Percentiles rank a stretch among this genome's conserved stretches.
Evolutionary conservation across 192 early-diverging fungal species (phyloP).

Genomic region (Chytriomyces sp.): DNA sequence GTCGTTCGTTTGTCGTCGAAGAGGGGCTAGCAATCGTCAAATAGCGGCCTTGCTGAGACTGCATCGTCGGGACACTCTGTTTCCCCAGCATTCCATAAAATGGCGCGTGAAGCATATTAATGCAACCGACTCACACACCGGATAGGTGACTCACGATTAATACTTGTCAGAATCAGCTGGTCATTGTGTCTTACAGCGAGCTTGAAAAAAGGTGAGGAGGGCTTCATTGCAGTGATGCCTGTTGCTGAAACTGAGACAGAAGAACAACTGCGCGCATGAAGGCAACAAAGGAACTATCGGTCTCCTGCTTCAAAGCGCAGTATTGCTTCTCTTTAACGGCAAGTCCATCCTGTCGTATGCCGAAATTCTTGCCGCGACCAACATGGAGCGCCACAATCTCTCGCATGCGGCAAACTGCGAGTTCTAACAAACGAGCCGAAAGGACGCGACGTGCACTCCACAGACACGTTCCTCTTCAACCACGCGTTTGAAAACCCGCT

Average conservation of each 20-base stretch:
- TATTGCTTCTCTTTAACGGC: constrained; percentile 73
- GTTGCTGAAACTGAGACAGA: too few species aligned
- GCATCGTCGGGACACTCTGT: too few species aligned
- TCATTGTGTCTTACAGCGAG: constrained; percentile 68
- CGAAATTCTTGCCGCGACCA: constrained; percentile 70
- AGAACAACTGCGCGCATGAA: too few species aligned
- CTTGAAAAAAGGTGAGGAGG: constrained; percentile 50
- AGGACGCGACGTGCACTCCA: not conserved
- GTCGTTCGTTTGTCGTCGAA: too few species aligned
- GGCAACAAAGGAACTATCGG: constrained; percentile 55
- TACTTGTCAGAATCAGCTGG: constrained; percentile 87
- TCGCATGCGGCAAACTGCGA: constrained; percentile 72
- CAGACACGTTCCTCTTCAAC: not conserved
- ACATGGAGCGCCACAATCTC: constrained; percentile 79
- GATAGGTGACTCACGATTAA: too few species aligned
- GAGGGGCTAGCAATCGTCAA: too few species aligned
- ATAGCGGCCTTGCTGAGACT: too few species aligned
- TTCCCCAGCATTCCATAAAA: too few species aligned
- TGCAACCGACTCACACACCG: too few species aligned
- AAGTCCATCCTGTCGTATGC: constrained; percentile 54
- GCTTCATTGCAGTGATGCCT: too few species aligned
- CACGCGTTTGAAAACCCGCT: constrained; percentile 59
- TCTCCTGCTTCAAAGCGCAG: constrained; percentile 49
- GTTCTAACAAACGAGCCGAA: constrained; percentile 49
- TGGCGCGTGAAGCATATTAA: too few species aligned